phyloP scores from a whole-genome alignment of 1,139 yeast genomes.

The Pichia sp. region DNA sequence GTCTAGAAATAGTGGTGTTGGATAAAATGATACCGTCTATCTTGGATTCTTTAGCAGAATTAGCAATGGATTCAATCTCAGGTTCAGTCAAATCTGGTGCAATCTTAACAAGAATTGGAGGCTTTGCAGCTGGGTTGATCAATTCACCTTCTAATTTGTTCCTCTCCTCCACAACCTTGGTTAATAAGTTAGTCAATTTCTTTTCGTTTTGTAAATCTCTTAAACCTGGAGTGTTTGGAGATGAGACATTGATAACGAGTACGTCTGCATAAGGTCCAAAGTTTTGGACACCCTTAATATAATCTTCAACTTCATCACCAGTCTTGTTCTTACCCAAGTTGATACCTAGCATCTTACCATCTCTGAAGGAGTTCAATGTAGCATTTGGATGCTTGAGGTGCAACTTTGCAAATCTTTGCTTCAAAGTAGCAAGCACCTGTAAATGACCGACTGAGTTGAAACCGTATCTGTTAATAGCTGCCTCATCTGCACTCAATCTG shows the following conservation, averaged over 20 bases:
- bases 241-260: slow-evolving; percentile 84
- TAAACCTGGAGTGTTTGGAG: slow-evolving; percentile 95
- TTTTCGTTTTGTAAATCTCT: slow-evolving; percentile 77
- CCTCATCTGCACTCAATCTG: slow-evolving; percentile 76
- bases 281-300: slow-evolving; percentile 72
- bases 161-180: slow-evolving; percentile 58
- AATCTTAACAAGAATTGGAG: slow-evolving; percentile 81
- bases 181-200: slow-evolving; percentile 59
- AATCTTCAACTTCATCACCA: slow-evolving; percentile 86
- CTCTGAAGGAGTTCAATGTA: slow-evolving; percentile 49
- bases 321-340: slow-evolving; percentile 88
- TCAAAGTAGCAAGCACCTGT: slow-evolving; percentile 58
- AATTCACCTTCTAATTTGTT: slow-evolving; percentile 35
- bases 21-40: slow-evolving; percentile 91
- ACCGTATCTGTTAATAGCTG: slow-evolving; percentile 91
- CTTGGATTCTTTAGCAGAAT: slow-evolving; percentile 65
- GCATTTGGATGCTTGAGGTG: slow-evolving; percentile 28
- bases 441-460: slow-evolving; percentile 90
- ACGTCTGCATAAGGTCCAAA: slow-evolving; percentile 86
- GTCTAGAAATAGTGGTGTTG: slow-evolving; percentile 85
- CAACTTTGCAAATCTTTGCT: slow-evolving; percentile 47
- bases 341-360: slow-evolving; percentile 65
- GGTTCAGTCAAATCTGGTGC: slow-evolving; percentile 88
- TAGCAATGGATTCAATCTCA: slow-evolving; percentile 79
- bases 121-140: slow-evolving; percentile 36